Conservation (phyloP, 345 rosid genomes). For the Populus nigra region DNA sequence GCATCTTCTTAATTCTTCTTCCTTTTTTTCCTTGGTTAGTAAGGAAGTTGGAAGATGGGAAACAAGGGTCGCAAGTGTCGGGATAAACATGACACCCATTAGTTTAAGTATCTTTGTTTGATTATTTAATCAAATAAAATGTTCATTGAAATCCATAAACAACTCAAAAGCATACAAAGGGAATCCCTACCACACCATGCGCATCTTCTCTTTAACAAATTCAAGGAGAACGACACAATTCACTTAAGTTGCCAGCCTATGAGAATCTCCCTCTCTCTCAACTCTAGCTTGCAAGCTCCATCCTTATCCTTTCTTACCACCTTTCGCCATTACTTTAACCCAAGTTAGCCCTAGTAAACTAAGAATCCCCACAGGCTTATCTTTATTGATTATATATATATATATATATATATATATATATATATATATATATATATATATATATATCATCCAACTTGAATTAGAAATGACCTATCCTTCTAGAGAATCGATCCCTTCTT, state of each 20-base stretch:
- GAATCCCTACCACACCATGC: slow-evolving; percentile 44
- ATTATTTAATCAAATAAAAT: slow-evolving; percentile 11
- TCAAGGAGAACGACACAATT: slow-evolving; percentile 14
- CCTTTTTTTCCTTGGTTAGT: fast-evolving
- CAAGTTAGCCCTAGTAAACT: slow-evolving; percentile 26
- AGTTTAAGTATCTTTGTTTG: slow-evolving; percentile 15
- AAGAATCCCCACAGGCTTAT: neutral
- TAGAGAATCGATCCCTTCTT: neutral
- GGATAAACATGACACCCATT: slow-evolving; percentile 50
- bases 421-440: neutral
- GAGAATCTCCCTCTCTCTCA: slow-evolving; percentile 18
- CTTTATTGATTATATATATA: neutral
- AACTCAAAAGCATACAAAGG: slow-evolving; percentile 39
- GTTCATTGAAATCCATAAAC: slow-evolving; percentile 32
- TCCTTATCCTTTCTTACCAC: slow-evolving; percentile 50
- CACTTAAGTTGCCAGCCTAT: slow-evolving; percentile 24
- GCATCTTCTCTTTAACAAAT: slow-evolving; percentile 30
- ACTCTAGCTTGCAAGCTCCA: slow-evolving; percentile 15
- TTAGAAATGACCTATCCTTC: slow-evolving; percentile 18
- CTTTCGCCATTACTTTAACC: slow-evolving; percentile 21
- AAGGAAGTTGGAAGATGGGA: slow-evolving; percentile 49
- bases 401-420: neutral
- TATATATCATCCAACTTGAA: slow-evolving; percentile 10
- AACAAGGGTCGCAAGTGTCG: slow-evolving; percentile 48
- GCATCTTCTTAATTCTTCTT: slow-evolving; percentile 17